Evolutionary conservation across 805 yeast genomes (phyloP).

Genomic region (Wickerhamiella nectarea): DNA sequence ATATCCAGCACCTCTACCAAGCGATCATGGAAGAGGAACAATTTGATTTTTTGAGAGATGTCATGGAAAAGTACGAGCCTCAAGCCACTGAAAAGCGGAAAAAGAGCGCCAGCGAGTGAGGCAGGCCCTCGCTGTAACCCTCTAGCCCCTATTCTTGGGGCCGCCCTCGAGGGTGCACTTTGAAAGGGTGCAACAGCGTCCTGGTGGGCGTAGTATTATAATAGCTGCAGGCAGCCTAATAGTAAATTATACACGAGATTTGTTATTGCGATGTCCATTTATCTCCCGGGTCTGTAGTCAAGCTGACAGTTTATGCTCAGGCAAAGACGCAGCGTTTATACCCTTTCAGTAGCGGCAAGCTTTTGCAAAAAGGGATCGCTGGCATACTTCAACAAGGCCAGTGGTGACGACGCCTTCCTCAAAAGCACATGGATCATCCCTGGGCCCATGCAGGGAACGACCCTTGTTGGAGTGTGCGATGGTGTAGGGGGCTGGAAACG

Average conservation of each 20-base stretch:
- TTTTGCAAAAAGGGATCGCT: constrained; percentile 19
- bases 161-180: no score
- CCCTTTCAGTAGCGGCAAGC: constrained; percentile 13
- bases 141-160: no score
- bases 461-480: constrained; percentile 40
- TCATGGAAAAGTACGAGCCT: constrained; percentile 44
- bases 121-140: no score
- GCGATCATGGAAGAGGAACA: constrained; percentile 80
- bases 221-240: not conserved
- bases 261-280: no score
- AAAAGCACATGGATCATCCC: constrained; percentile 16
- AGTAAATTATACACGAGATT: no score
- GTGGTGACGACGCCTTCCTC: constrained; percentile 19
- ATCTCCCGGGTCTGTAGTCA: no score
- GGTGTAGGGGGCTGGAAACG: constrained; percentile 98
- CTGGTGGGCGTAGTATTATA: not conserved
- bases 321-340: constrained; percentile 8
- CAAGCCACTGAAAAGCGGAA: constrained; percentile 20
- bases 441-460: constrained; percentile 15
- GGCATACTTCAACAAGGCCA: constrained; percentile 12
- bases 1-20: constrained; percentile 66
- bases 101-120: constrained; percentile 8
- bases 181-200: no score
- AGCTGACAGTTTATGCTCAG: not conserved
- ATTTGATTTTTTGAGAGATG: constrained; percentile 82